Percentiles rank a stretch among this genome's conserved stretches.
Conservation (phyloP, 2,329 filamentous ascomycete species). For the Penicillium polonicum region DNA sequence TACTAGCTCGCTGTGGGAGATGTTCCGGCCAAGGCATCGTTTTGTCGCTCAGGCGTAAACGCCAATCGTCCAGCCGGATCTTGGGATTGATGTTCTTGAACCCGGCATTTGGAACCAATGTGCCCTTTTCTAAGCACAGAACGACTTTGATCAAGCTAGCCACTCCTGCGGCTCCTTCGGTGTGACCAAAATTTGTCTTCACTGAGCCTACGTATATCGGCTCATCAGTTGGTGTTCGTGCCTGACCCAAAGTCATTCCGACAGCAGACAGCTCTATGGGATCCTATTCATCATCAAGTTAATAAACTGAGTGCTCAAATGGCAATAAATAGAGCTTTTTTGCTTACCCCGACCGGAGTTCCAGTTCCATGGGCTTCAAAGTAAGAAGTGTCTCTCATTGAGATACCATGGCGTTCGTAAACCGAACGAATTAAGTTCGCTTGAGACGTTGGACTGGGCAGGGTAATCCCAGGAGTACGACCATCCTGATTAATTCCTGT, state of each 20-base stretch:
- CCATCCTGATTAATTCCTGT: conserved; percentile 36
- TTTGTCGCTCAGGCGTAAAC: conserved; percentile 16
- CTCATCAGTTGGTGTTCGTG: conserved; percentile 13
- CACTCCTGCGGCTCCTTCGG: conserved; percentile 52
- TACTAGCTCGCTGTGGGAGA: conserved; percentile 20
- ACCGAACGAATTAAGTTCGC: conserved; percentile 35
- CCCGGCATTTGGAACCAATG: conserved; percentile 48
- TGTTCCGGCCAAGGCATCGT: conserved; percentile 22
- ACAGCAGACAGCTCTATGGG: conserved; percentile 21
- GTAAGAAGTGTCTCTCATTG: conserved; percentile 25
- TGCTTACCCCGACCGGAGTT: conserved; percentile 32
- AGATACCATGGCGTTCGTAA: conserved; percentile 30
- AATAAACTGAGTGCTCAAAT: accelerated
- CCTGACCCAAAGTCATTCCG: conserved; percentile 16
- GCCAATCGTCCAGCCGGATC: conserved; percentile 35
- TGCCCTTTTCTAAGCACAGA: conserved; percentile 42
- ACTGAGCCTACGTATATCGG: conserved; percentile 31
- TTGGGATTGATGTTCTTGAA: conserved; percentile 44
- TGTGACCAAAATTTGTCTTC: conserved; percentile 46
- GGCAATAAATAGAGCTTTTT: not conserved
- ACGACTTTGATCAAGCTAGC: conserved; percentile 51
- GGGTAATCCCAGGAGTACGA: conserved; percentile 40
- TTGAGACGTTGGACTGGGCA: conserved; percentile 41
- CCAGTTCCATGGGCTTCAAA: conserved; percentile 46
- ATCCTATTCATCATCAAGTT: conserved; percentile 5